phyloP scores from a whole-genome alignment of 495 filamentous ascomycete genomes.

The Neurospora discreta region DNA sequence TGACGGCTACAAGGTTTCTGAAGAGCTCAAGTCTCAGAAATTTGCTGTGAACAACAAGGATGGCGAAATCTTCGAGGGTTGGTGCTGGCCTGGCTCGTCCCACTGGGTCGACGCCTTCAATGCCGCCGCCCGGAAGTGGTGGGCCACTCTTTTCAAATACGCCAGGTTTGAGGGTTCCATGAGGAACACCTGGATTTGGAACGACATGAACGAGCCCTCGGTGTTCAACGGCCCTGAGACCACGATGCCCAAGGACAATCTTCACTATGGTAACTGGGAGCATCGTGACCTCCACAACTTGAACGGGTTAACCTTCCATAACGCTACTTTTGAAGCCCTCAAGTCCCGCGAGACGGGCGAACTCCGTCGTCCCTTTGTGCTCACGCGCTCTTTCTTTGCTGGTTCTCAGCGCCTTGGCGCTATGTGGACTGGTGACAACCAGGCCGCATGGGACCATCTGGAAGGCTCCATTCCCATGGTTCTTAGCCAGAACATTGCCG shows the following conservation, averaged over 20 bases:
- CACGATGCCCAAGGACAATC: slow-evolving; percentile 95
- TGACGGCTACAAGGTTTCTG: slow-evolving; percentile 59
- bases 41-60: slow-evolving; percentile 84
- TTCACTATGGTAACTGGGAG: slow-evolving; percentile 88
- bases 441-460: slow-evolving; percentile 86
- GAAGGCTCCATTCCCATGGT: slow-evolving; percentile 82
- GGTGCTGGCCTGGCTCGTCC: slow-evolving; percentile 96
- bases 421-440: slow-evolving; percentile 99
- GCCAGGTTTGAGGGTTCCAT: slow-evolving; percentile 72
- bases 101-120: slow-evolving; percentile 95
- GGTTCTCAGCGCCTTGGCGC: slow-evolving; percentile 82
- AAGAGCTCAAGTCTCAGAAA: slow-evolving; percentile 73
- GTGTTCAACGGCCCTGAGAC: slow-evolving; percentile 98
- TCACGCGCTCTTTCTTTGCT: slow-evolving; percentile 84
- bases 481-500: slow-evolving; percentile 78
- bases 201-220: slow-evolving; percentile 99
- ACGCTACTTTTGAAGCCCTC: slow-evolving; percentile 80
- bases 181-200: slow-evolving; percentile 88
- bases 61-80: slow-evolving; percentile 79
- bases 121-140: slow-evolving; percentile 78
- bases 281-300: slow-evolving; percentile 94
- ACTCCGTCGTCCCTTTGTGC: slow-evolving; percentile 67
- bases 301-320: slow-evolving; percentile 86
- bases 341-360: slow-evolving; percentile 72
- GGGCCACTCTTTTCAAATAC: slow-evolving; percentile 77